Evolutionary conservation across 371 early-diverging fungal species (phyloP), one percentile per base, ranked within the genome.

Genomic region (Gilbertella persicaria): DNA sequence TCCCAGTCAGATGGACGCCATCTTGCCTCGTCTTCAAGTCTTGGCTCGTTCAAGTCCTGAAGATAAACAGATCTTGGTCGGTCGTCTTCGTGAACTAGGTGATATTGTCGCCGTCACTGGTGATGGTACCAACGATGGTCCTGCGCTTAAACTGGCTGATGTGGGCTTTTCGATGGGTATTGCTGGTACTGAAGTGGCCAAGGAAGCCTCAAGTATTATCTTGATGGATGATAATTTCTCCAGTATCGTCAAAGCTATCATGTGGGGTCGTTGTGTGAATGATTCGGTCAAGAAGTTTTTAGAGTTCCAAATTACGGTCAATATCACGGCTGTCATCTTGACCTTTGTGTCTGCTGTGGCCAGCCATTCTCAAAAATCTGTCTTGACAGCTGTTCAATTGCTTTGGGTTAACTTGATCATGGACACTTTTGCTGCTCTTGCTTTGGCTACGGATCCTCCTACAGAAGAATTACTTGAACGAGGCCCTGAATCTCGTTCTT

Each of bases 101-200:
- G 84, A 84, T 50, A 75, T 85, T 50, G 89, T 90, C 6, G 87
- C 87, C 36, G 86, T 90, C 1, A 90, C 90, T n/a, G 90, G 90
- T 20, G 90, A 90, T 58, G 90, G 90, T 55, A 84, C 82, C 21
- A 84, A 84, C 45, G 82, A 85, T 68, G 88, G 82, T 10, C 87
- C 88, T 21, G 89, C 90, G 9, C 68, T 90, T 25, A 90, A 89
- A 59, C 45, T 71, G 59, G 86, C 91, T 14, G 87, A 90, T 60
- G 85, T 90, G 17, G 91, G 91, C 24, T 87, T 88, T 65, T 76
- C 81, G 2, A 86, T 89, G 90, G 90, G 90, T 49, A 85, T 87
- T 51, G 70, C 84, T 19, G 91, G 91, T 44, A 87, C 90, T 13
- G 89, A 89, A 60, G 84, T 89, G 6, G 85, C 89, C 38, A 89